These are phyloP conservation scores for Scedosporium boydii DNA, from an alignment of 2,329 filamentous ascomycete species.

Conservation along the genomic window DNA sequence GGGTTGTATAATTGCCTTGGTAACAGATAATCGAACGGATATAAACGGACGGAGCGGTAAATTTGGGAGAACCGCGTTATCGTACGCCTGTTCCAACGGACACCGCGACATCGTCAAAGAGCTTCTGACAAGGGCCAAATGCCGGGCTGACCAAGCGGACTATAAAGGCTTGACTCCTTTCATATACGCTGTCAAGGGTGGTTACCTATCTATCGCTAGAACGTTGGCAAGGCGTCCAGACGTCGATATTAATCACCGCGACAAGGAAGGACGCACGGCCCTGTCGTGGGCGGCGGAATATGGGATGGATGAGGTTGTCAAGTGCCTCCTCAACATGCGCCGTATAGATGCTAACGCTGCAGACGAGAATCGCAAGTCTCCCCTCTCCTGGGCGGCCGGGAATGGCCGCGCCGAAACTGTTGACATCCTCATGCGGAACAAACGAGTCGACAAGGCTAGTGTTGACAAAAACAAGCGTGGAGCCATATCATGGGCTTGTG, in stretches of 20 bases:
- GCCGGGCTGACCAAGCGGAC: conserved; percentile 16
- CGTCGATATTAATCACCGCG: conserved; percentile 20
- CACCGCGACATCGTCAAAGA: conserved; percentile 19
- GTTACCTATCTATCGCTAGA: conserved; percentile 15
- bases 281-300: conserved; percentile 24
- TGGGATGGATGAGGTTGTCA: conserved; percentile 15
- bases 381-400: conserved; percentile 20
- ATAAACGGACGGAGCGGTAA: conserved; percentile 13
- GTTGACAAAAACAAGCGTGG: conserved; percentile 20
- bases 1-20: conserved; percentile 16
- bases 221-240: conserved; percentile 14
- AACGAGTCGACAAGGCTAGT: conserved; percentile 15
- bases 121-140: conserved; percentile 14
- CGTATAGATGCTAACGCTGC: conserved; percentile 17
- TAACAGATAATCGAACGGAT: conserved; percentile 16
- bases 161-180: conserved; percentile 19
- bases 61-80: conserved; percentile 19
- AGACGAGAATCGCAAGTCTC: conserved; percentile 19
- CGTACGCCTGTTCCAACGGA: conserved; percentile 21
- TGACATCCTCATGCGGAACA: conserved; percentile 15
- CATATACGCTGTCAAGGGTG: conserved; percentile 20
- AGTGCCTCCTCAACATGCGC: conserved; percentile 14
- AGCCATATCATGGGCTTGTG: conserved; percentile 21
- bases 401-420: conserved; percentile 17
- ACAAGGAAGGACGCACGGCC: conserved; percentile 20